phyloP scores from a whole-genome alignment of 2,329 filamentous ascomycete genomes.

The Chaetomium sp. region DNA sequence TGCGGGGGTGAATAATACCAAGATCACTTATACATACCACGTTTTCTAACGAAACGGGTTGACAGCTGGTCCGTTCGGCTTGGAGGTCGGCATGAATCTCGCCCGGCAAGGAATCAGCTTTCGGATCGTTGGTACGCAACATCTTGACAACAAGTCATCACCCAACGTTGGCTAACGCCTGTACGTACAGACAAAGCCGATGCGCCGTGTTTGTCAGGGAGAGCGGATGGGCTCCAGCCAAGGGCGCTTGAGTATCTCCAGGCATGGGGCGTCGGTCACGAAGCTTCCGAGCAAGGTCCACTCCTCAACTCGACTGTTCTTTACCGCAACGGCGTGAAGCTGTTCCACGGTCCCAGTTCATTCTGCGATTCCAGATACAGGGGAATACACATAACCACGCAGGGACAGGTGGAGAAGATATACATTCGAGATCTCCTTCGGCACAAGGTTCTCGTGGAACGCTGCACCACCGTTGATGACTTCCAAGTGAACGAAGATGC shows the following conservation, averaged over 20 bases:
- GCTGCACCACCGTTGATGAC: neutral
- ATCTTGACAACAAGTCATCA: neutral
- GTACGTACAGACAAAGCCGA: constrained; percentile 5
- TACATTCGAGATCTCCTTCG: constrained; percentile 2
- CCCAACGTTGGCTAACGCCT: neutral
- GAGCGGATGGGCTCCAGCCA: constrained; percentile 1
- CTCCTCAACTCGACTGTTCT: neutral
- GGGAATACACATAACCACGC: neutral
- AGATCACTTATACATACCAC: neutral
- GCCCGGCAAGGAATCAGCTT: neutral
- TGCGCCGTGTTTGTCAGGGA: neutral
- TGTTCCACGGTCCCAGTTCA: neutral
- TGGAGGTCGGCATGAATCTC: neutral
- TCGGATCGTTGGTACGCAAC: constrained; percentile 3
- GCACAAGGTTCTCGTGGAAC: neutral
- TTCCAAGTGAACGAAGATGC: neutral
- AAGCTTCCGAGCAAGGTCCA: neutral
- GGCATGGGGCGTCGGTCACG: neutral
- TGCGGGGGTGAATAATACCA: neutral
- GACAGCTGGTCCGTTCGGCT: neutral
- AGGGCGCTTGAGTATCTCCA: neutral
- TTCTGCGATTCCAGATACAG: neutral
- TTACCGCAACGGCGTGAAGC: constrained; percentile 5
- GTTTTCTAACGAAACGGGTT: neutral
- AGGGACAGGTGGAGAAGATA: constrained; percentile 1